Base-by-base conservation (phyloP, 352 stramenopile species). In the Globisporangium yorkense region DNA sequence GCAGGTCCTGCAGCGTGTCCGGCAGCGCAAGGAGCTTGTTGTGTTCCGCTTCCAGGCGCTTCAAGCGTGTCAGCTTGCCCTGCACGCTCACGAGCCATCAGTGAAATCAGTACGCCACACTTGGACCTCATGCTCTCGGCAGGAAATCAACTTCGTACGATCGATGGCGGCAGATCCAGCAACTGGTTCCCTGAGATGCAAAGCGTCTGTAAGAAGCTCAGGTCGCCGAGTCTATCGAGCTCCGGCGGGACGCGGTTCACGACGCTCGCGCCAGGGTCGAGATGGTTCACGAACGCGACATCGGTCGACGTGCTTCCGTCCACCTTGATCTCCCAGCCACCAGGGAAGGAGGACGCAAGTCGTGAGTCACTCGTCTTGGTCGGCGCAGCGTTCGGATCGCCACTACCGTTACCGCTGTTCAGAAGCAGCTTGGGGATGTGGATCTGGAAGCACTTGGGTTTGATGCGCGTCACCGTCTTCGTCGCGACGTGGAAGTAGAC, bases 1-100 rank as follows among this genome's bases (percentile, higher is more conserved):
- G 52, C 7, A 92, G 55, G 9, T 77, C 59, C 2, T 88, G 65
- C 5, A 92, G 71, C 0, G 66, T 64, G 41, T 88, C 76, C 1
- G 82, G 82, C 16, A 92, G 65, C 29, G 51, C 40, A n/a, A 77
- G 40, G 2, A 92, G 31, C 24, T 81, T 76, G 61, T 92, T 92
- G 65, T 92, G 78, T 20, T 89, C 80, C 2, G 70, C 73, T 56
- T 90, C 76, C 8, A 92, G 57, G 7, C 66, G 67, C 62, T 86
- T 78, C 15, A 92, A 57, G 0, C 70, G 68, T 31, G 77, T 69
- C 20, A 90, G 67, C 40, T 79, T 73, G 21, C 74, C 78, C 80
- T 88, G 20, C 35, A 31, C 16, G 21, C 8, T 18, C 44, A 49
- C 40, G 40, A 21, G 40, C 12, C 5, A 37, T 6, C 9, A 10